These are phyloP conservation scores for Phytopythium litorale DNA, from an alignment of 352 stramenopile genomes.

Conservation along the genomic window DNA sequence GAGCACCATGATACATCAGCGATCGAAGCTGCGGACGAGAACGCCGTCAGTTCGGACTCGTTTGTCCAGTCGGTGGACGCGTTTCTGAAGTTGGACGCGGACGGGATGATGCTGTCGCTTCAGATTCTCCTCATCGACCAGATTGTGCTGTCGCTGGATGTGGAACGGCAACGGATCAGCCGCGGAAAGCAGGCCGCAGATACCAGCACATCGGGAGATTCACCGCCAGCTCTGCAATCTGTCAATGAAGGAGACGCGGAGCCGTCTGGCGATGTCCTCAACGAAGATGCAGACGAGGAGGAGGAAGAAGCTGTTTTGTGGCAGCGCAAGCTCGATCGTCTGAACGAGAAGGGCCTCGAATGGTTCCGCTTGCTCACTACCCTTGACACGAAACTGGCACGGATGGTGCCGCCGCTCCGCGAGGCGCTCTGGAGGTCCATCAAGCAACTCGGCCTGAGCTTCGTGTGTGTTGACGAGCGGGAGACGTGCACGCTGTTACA, in stretches of 20 bases:
- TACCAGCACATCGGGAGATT: background rate
- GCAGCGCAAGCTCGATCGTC: conserved; percentile 34
- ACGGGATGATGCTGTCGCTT: conserved; percentile 66
- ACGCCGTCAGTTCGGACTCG: background rate
- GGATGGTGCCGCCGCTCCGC: conserved; percentile 79
- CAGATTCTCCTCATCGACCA: conserved; percentile 84
- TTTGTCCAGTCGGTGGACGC: conserved; percentile 31
- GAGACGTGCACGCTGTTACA: conserved; percentile 79
- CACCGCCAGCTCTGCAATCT: background rate
- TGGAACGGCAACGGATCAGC: conserved; percentile 48
- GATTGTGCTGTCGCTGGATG: conserved; percentile 54
- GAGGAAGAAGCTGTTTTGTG: conserved; percentile 6
- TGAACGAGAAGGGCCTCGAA: conserved; percentile 75
- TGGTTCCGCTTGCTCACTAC: conserved; percentile 81
- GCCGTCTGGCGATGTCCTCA: background rate
- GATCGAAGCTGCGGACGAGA: background rate
- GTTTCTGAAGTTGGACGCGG: conserved; percentile 64
- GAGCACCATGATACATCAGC: conserved; percentile 22
- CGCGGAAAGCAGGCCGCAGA: conserved; percentile 21
- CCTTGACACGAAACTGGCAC: conserved; percentile 73
- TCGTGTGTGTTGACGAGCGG: conserved; percentile 78
- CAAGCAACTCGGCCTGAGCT: conserved; percentile 71
- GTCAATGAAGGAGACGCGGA: conserved; percentile 15
- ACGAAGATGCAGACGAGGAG: background rate
- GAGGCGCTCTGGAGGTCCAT: conserved; percentile 82